Base-by-base conservation (phyloP, 176 grass and related monocot genomes). In the Rhynchospora tenuis region DNA sequence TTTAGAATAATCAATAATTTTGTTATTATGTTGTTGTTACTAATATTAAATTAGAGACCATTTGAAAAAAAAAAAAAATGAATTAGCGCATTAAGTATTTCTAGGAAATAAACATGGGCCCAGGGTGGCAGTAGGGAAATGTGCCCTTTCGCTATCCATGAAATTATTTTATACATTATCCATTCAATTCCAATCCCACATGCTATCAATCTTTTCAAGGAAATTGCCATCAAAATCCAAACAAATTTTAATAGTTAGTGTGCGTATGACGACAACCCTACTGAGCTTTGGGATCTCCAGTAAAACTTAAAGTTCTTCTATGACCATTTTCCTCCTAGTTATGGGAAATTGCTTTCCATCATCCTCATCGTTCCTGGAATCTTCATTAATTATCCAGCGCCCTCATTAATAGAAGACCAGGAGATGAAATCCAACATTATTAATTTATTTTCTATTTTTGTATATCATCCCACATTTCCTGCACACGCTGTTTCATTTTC, bases 131-230 rank as follows among this genome's bases (percentile, higher is more conserved):
- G 46, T 14, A 54, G 22, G 10, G 12, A 52, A 75, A 75, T 75
- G 46, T 51, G 20, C 13, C 5, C 12, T 74, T 51, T 51, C 22
- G 5, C 7, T 28, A 9, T 43, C 7, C 7, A 70, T 10, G 10
- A n/a, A 43, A 44, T 7, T n/a, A 70, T 70, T 70, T 70, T 43
- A 17, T 68, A 68, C 14, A 51, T 75, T 55, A 76, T 76, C 72
- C 47, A 8, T 55, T 23, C 14, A 76, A 76, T 29, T 23, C 24
- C 5, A 55, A 54, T 29, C 48, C 23, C 13, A 55, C 48, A 29
- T 47, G 9, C 13, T 48, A 47, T 44, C 0, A 47, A 4, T 3
- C 9, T 72, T 12, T 72, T 47, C n/a, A 47, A 47, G 43, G 26
- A 16, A 47, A 72, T 22, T 72, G 16, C 43, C 42, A 47, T 0